A percentile compares a stretch with the other conserved stretches of the same genome.
Evolutionary conservation across 176 grass and related monocot species (phyloP).

Genomic region (Oropetium thomaeum): DNA sequence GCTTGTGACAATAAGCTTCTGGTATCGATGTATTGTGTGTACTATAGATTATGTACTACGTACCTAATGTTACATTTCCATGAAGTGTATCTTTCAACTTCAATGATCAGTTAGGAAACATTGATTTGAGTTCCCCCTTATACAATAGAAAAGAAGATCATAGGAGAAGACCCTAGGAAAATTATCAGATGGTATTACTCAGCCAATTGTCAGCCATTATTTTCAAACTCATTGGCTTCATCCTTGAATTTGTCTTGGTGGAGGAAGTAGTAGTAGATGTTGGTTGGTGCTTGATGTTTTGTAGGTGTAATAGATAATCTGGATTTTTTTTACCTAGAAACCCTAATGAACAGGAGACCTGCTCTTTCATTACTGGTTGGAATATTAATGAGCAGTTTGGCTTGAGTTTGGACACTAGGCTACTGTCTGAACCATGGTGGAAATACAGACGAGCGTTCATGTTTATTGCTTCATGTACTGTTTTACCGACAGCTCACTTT

Average conservation of each 20-base stretch:
- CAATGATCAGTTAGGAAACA: not conserved
- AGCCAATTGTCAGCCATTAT: too few relatives aligned
- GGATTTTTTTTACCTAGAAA: not conserved
- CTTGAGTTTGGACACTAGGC: not conserved
- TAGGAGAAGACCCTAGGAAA: too few relatives aligned
- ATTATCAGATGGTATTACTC: too few relatives aligned
- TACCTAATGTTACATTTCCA: not conserved
- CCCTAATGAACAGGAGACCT: not conserved
- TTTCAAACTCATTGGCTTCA: too few relatives aligned
- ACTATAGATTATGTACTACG: not conserved
- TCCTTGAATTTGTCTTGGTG: not conserved
- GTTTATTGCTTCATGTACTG: not conserved
- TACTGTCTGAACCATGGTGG: not conserved
- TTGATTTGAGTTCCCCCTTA: not conserved
- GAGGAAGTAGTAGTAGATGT: not conserved
- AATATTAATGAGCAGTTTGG: not conserved
- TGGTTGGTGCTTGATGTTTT: not conserved
- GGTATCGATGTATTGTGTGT: constrained; percentile 12
- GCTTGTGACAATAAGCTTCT: not conserved
- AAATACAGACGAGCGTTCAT: not conserved
- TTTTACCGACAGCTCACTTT: not conserved
- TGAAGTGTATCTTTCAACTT: not conserved
- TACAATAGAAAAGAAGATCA: not conserved
- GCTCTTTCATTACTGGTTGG: not conserved
- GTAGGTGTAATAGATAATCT: not conserved